Evolutionary conservation across 2,329 filamentous ascomycete species (phyloP).

Genomic region (Teratosphaeria destructans): DNA sequence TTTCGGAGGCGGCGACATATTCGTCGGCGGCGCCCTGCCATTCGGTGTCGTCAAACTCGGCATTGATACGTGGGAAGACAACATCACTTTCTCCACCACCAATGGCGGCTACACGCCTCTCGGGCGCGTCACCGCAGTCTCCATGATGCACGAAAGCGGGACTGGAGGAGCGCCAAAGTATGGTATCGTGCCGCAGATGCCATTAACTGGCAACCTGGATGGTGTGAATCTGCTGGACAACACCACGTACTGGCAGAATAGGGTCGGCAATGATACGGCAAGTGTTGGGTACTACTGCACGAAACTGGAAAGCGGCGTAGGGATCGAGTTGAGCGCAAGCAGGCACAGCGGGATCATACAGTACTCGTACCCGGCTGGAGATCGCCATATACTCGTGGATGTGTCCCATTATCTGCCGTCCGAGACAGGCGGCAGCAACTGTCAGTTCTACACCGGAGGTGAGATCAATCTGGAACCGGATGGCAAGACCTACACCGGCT

Average conservation of each 20-base stretch:
- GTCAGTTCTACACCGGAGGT: constrained; percentile 51
- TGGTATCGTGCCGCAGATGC: constrained; percentile 49
- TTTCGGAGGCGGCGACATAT: constrained; percentile 35
- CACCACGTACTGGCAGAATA: constrained; percentile 28
- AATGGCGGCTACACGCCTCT: constrained; percentile 32
- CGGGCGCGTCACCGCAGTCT: constrained; percentile 25
- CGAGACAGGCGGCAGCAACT: constrained; percentile 37
- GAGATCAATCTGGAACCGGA: constrained; percentile 42
- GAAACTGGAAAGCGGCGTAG: constrained; percentile 44
- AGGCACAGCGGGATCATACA: constrained; percentile 49
- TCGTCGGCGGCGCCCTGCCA: constrained; percentile 31
- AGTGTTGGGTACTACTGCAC: constrained; percentile 54
- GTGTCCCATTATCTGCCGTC: constrained; percentile 51
- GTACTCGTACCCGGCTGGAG: constrained; percentile 46
- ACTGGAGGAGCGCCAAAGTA: constrained; percentile 63
- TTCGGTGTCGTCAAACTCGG: constrained; percentile 36
- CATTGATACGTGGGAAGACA: constrained; percentile 30
- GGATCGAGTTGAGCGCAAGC: constrained; percentile 48
- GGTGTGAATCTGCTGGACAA: constrained; percentile 31
- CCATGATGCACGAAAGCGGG: constrained; percentile 54
- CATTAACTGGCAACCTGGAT: constrained; percentile 32
- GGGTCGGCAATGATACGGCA: constrained; percentile 30
- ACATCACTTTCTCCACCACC: constrained; percentile 25
- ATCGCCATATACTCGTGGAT: constrained; percentile 47
- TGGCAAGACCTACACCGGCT: constrained; percentile 44